Evolutionary conservation across 2,329 filamentous ascomycete genomes (phyloP), one percentile per base, ranked within the genome.

Genomic region (Exserohilum turcica): DNA sequence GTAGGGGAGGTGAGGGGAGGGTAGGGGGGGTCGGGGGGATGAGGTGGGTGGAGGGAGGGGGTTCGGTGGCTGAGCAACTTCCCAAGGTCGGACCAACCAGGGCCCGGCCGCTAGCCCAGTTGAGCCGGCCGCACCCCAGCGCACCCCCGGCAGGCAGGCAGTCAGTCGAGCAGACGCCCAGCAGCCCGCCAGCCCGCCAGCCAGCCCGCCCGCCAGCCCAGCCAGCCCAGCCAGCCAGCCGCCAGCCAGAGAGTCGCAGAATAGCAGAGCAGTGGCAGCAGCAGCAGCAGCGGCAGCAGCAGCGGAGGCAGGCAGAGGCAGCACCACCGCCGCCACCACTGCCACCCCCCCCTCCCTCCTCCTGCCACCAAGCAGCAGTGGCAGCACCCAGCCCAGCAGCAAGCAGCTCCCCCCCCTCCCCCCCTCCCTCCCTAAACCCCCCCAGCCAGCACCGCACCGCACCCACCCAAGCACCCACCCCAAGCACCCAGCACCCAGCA

Each of bases 11-110:
- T 24, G 21, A 24, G 21, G 21, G 21, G 21, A 7, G 24, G 27
- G 37, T 24, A 24, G 37, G 37, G 37, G 37, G 6, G 37, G 37
- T n/a, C n/a, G n/a, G n/a, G n/a, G n/a, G n/a, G n/a, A n/a, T n/a
- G 21, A 13, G 37, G 19, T n/a, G 37, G 37, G 37, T 40, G 37
- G 16, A 27, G 44, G 21, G 21, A 24, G 21, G 21, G 38, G 50
- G 50, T 43, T 52, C 44, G 44, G 52, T 50, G 47, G 46, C 52
- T 51, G 33, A 54, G 52, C 52, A 53, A 15, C 31, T 52, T 51
- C 24, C 36, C 40, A 42, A 52, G n/a, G 19, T 47, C 45, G 39
- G 46, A 43, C 52, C 47, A 54, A 45, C 46, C 45, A 50, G 44
- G 46, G 4, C 21, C 21, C 46, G 16, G 46, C 46, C 38, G 46